phyloP scores from a whole-genome alignment of 2,329 filamentous ascomycete genomes.

The Cladosporium sp. region DNA sequence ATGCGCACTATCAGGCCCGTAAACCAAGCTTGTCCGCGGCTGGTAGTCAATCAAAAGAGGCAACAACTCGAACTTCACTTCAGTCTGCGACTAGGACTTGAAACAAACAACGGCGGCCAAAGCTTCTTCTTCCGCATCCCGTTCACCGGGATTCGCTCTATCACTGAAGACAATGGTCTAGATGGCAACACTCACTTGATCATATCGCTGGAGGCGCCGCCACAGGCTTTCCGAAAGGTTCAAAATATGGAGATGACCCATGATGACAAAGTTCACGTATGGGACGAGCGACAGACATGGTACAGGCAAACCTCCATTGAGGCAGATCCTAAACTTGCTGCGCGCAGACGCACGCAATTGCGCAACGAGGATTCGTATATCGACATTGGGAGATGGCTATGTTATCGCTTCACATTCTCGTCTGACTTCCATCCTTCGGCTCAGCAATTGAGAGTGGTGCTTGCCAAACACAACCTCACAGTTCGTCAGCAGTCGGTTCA shows the following conservation, averaged over 20 bases:
- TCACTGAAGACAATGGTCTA: slow-evolving; percentile 25
- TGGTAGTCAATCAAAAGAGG: background rate
- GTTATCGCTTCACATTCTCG: slow-evolving; percentile 55
- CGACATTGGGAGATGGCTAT: slow-evolving; percentile 64
- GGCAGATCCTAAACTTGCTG: slow-evolving; percentile 34
- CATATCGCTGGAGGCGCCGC: slow-evolving; percentile 41
- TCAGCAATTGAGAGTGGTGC: slow-evolving; percentile 46
- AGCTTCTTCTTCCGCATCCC: slow-evolving; percentile 28
- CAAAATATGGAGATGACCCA: slow-evolving; percentile 41
- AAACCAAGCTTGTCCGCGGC: slow-evolving; percentile 28
- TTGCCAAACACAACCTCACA: slow-evolving; percentile 72
- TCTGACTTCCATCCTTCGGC: slow-evolving; percentile 20
- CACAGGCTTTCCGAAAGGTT: slow-evolving; percentile 30
- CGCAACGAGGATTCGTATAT: slow-evolving; percentile 55
- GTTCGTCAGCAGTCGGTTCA: slow-evolving; percentile 34
- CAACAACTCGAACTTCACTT: slow-evolving; percentile 1
- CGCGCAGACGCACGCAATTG: slow-evolving; percentile 38
- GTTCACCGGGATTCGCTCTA: slow-evolving; percentile 25
- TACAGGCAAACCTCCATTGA: slow-evolving; percentile 64
- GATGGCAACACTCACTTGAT: slow-evolving; percentile 32
- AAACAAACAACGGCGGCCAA: background rate
- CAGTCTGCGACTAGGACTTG: background rate
- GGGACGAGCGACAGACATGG: slow-evolving; percentile 61
- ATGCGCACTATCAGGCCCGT: slow-evolving; percentile 51
- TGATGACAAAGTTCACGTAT: slow-evolving; percentile 42